Base-by-base conservation (phyloP, 2,329 filamentous ascomycete species). In the Diaporthe longicolla region DNA sequence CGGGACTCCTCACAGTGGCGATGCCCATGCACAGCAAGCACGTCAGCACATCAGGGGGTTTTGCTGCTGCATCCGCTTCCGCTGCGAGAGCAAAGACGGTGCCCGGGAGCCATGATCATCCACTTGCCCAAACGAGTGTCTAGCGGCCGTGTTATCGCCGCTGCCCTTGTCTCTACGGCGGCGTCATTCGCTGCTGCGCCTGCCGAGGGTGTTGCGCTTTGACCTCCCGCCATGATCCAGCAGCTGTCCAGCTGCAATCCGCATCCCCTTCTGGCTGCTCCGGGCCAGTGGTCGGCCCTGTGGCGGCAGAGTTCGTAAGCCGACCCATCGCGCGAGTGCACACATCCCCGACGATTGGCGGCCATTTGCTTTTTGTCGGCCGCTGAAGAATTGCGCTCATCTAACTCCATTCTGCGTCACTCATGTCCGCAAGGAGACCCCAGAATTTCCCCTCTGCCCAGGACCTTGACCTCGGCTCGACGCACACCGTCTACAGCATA, bases 191-290 rank as follows among this genome's bases (percentile, higher is more conserved):
- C 57, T 52, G 29, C 24, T 26, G 48, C 29, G 70, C 48, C 48
- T 63, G 48, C 70, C 35, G 57, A 71, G 70, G 70, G 70, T 58
- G 45, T 40, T 63, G 70, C 55, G 70, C 70, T 63, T 40, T 71
- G 70, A 71, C 70, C 50, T 63, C 57, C 19, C 57, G 70, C 70
- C 70, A 71, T 71, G 70, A 43, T 48, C 48, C 35, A 55, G 57
- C 58, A 45, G 57, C 58, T 17, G 40, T 19, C 40, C 40, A 43
- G 40, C 40, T 50, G 59, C 70, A 71, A 54, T 71, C 69, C 32
- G 58, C 48, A n/a, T 21, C 66, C 21, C 15, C 24, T 24, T 26
- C 19, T 48, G 40, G 19, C 26, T 37, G 19, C 61, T 66, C 45
- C 35, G 19, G 45, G n/a, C 45, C 45, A 66, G 29, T 52, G 26